These are phyloP conservation scores for Didymella lethalis DNA, from an alignment of 2,329 filamentous ascomycete genomes.

Conservation along the genomic window DNA sequence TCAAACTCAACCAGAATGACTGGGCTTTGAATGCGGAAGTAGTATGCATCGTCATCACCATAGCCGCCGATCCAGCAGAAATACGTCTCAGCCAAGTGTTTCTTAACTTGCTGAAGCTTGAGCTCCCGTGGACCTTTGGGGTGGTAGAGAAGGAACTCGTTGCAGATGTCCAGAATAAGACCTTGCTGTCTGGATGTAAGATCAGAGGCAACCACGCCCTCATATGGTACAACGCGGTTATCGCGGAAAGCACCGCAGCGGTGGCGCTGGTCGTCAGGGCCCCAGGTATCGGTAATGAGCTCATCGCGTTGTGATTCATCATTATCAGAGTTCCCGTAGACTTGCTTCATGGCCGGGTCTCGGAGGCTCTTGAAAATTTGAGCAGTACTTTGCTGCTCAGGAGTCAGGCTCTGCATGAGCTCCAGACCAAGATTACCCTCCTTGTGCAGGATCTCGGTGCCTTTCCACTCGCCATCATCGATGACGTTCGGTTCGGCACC, in stretches of 20 bases:
- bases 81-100: conserved; percentile 73
- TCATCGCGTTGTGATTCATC: conserved; percentile 46
- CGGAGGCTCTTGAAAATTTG: conserved; percentile 67
- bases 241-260: conserved; percentile 80
- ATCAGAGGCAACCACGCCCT: conserved; percentile 67
- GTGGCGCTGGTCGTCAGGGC: conserved; percentile 81
- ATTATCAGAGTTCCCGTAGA: conserved; percentile 39
- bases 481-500: conserved; percentile 82
- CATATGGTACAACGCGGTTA: conserved; percentile 76
- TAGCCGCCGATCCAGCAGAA: conserved; percentile 81
- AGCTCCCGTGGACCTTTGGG: conserved; percentile 63
- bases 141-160: conserved; percentile 74
- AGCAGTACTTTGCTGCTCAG: conserved; percentile 58
- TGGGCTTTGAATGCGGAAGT: conserved; percentile 79
- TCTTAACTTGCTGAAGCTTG: conserved; percentile 63
- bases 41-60: conserved; percentile 73
- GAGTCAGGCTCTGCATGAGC: conserved; percentile 71
- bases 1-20: conserved; percentile 80
- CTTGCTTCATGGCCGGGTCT: conserved; percentile 69
- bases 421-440: conserved; percentile 71
- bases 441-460: conserved; percentile 70
- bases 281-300: conserved; percentile 69
- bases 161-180: conserved; percentile 65
- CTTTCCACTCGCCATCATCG: conserved; percentile 68
- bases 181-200: conserved; percentile 60